A percentile compares a stretch with the other conserved stretches of the same genome.
Evolutionary conservation across 192 early-diverging fungal species (phyloP).

Genomic region (Linnemannia hyalina): DNA sequence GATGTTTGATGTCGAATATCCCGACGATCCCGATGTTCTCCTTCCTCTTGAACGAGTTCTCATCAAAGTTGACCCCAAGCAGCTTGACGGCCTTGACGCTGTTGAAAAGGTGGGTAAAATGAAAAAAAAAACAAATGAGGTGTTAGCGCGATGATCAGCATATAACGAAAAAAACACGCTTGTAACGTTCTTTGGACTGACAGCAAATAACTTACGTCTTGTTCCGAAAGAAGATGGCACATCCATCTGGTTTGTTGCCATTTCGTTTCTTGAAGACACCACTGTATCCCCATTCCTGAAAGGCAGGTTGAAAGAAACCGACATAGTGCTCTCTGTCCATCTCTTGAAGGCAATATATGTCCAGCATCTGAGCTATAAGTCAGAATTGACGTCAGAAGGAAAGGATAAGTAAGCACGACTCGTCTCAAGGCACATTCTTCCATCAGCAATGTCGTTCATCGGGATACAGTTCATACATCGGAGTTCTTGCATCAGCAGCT

Average conservation of each 20-base stretch:
- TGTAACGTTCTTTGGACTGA: neutral
- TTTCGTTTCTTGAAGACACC: constrained; percentile 26
- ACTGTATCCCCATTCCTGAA: constrained; percentile 21
- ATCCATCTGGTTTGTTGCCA: constrained; percentile 37
- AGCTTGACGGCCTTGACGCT: neutral
- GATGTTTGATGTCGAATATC: constrained; percentile 35
- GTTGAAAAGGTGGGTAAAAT: neutral
- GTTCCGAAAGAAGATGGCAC: constrained; percentile 39
- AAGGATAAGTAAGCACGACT: neutral
- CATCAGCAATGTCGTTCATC: neutral
- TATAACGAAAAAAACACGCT: neutral
- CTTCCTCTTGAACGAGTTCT: constrained; percentile 1
- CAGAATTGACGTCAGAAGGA: neutral
- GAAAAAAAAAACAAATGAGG: neutral
- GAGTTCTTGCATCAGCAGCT: constrained; percentile 18
- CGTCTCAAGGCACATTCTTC: too few species aligned
- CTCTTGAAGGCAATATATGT: constrained; percentile 53
- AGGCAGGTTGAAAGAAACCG: neutral
- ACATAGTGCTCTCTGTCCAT: constrained; percentile 23
- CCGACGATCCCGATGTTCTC: constrained; percentile 52
- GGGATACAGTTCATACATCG: constrained; percentile 12
- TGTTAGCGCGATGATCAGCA: neutral
- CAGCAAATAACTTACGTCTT: constrained; percentile 10
- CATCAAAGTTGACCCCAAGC: constrained; percentile 22
- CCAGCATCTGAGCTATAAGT: constrained; percentile 19